phyloP scores from a whole-genome alignment of 495 filamentous ascomycete species.

The Xylaria curta region DNA sequence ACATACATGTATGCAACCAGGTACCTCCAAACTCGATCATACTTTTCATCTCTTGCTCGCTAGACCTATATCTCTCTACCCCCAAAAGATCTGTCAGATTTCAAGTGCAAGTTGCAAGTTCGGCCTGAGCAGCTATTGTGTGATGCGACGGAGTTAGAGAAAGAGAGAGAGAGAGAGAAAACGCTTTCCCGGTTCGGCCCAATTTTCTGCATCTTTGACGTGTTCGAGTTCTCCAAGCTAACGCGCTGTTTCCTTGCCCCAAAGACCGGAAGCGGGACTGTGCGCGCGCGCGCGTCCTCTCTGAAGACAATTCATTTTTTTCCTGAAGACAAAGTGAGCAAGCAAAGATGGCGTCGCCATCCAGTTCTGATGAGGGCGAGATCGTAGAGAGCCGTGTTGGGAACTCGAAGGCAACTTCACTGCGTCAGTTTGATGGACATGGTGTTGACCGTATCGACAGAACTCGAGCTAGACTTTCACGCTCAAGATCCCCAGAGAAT shows the following conservation, averaged over 20 bases:
- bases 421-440: slow-evolving; percentile 58
- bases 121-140: slow-evolving; percentile 14
- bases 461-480: slow-evolving; percentile 70
- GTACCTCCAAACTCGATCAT: not conserved
- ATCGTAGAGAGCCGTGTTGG: slow-evolving; percentile 75
- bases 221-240: slow-evolving; percentile 34
- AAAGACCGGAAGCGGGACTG: slow-evolving; percentile 34
- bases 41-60: not conserved
- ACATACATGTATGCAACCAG: not conserved
- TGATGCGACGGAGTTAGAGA: slow-evolving; percentile 40
- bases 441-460: slow-evolving; percentile 73
- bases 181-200: slow-evolving; percentile 55
- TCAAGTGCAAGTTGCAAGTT: not conserved
- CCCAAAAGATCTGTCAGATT: not conserved
- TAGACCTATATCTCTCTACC: not conserved
- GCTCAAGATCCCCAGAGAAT: slow-evolving; percentile 75
- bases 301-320: slow-evolving; percentile 25
- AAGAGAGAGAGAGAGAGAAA: slow-evolving; percentile 30
- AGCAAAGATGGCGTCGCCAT: slow-evolving; percentile 55
- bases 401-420: slow-evolving; percentile 63
- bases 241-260: slow-evolving; percentile 34
- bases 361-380: slow-evolving; percentile 81
- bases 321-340: slow-evolving; percentile 41
- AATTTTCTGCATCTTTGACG: slow-evolving; percentile 46
- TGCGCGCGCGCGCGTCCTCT: slow-evolving; percentile 33